phyloP scores from a whole-genome alignment of 306 rosid species.

The Ceratonia siliqua region DNA sequence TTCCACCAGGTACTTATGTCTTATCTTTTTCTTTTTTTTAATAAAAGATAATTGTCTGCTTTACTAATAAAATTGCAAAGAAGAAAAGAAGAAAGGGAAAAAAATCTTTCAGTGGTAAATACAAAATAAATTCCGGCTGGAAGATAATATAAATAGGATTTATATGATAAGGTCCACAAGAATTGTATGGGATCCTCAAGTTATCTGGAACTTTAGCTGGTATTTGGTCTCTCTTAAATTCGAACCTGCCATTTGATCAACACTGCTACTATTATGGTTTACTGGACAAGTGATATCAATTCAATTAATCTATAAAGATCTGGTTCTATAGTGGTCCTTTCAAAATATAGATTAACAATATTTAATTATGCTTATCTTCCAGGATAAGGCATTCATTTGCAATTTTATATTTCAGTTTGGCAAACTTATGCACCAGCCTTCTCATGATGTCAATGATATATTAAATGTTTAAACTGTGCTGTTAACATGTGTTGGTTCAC shows the following conservation, averaged over 20 bases:
- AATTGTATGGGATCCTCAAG: background rate
- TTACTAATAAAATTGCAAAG: no score
- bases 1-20: background rate
- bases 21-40: background rate
- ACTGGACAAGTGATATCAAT: background rate
- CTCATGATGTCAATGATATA: background rate
- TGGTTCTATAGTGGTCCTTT: background rate
- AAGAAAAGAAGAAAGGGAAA: no score
- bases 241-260: background rate
- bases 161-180: background rate
- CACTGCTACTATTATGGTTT: background rate
- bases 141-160: background rate
- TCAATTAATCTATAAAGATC: background rate
- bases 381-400: background rate
- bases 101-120: background rate
- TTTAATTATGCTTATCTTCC: background rate
- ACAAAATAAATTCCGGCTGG: background rate
- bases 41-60: no score
- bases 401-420: background rate
- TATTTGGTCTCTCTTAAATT: background rate
- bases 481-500: no score
- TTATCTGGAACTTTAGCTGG: background rate
- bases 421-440: background rate
- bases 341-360: background rate
- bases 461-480: background rate